Percentiles rank a stretch among this genome's conserved stretches.
Conservation (phyloP, 2,329 filamentous ascomycete species). For the Xylaria sp. region DNA sequence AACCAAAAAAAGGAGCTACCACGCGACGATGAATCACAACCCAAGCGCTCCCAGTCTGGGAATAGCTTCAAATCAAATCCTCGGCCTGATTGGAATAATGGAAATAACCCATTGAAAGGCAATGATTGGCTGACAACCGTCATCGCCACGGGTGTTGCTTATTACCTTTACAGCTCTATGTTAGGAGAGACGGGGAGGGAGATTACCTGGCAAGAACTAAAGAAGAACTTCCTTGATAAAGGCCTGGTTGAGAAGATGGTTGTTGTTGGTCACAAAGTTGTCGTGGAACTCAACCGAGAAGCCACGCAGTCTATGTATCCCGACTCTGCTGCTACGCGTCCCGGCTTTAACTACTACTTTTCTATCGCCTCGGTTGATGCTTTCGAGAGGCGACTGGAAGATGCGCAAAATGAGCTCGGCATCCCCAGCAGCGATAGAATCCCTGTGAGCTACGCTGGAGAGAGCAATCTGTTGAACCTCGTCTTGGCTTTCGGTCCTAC, state of each 20-base stretch:
- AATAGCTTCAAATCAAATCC: constrained; percentile 36
- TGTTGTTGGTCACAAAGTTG: constrained; percentile 76
- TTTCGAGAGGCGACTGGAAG: constrained; percentile 87
- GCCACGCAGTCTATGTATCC: constrained; percentile 75
- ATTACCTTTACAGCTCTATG: constrained; percentile 52
- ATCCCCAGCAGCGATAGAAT: constrained; percentile 90
- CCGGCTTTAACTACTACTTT: constrained; percentile 86
- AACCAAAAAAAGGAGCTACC: constrained; percentile 33
- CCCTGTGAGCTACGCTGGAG: constrained; percentile 83
- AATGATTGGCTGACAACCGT: constrained; percentile 55
- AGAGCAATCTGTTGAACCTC: constrained; percentile 75
- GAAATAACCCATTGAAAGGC: constrained; percentile 27
- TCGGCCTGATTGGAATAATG: constrained; percentile 23
- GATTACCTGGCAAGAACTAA: constrained; percentile 98
- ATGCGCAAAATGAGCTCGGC: constrained; percentile 83
- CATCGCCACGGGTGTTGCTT: constrained; percentile 53
- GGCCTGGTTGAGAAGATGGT: constrained; percentile 93
- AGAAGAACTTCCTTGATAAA: constrained; percentile 92
- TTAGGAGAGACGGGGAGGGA: constrained; percentile 62
- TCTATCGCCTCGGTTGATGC: constrained; percentile 92
- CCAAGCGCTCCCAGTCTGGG: constrained; percentile 23
- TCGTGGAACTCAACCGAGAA: constrained; percentile 79
- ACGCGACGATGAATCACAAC: not conserved
- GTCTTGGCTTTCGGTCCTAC: constrained; percentile 84
- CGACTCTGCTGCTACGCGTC: constrained; percentile 71